These are phyloP conservation scores for Raphanus sativus DNA, from an alignment of 345 rosid genomes.

Conservation along the genomic window DNA sequence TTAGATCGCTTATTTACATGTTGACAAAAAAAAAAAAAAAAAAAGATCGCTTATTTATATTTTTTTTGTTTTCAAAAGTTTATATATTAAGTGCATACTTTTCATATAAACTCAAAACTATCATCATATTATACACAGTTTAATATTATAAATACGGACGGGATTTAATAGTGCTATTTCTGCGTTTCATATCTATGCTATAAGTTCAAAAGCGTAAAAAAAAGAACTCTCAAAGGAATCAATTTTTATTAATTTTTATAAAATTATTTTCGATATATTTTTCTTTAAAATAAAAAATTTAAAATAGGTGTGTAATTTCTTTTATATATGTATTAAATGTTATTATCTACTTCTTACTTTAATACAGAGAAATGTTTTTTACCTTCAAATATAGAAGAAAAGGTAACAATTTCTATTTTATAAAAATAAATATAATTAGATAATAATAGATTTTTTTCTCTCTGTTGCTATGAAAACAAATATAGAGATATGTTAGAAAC, in stretches of 20 bases:
- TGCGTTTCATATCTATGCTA: background rate
- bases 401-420: background rate
- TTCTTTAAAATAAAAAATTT: background rate
- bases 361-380: background rate
- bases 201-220: background rate
- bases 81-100: background rate
- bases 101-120: background rate
- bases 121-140: background rate
- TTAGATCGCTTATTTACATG: background rate
- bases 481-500: background rate
- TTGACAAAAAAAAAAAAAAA: too few relatives aligned
- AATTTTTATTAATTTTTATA: too few relatives aligned
- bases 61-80: background rate
- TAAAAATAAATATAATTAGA: background rate
- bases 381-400: background rate
- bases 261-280: background rate
- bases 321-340: background rate
- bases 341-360: background rate
- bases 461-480: background rate
- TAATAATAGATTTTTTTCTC: background rate
- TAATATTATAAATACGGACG: background rate
- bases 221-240: background rate
- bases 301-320: background rate
- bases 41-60: background rate
- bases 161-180: background rate